These are phyloP conservation scores for Cordyceps fumosorosea DNA, from an alignment of 2,329 filamentous ascomycete genomes.

Conservation along the genomic window DNA sequence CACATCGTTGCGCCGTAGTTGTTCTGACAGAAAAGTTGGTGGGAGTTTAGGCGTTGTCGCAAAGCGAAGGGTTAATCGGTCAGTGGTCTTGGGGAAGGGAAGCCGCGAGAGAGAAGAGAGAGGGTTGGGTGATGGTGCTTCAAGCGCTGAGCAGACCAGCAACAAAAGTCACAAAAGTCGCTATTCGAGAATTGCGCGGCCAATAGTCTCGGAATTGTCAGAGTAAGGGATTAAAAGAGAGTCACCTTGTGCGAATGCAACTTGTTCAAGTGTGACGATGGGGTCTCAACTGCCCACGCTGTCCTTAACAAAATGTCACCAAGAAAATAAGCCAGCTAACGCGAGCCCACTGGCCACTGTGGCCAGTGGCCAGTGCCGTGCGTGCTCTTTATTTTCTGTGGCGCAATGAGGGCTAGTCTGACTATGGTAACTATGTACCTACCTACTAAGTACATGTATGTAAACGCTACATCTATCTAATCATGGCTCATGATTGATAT, in stretches of 20 bases:
- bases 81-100: neutral
- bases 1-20: conserved; percentile 37
- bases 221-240: neutral
- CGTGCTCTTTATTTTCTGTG: conserved; percentile 7
- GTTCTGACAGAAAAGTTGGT: neutral
- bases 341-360: neutral
- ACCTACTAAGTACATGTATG: too few species aligned
- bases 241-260: neutral
- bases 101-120: neutral
- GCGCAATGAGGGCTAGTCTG: too few species aligned
- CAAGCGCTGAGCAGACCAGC: neutral
- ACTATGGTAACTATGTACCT: neutral
- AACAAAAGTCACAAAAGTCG: neutral
- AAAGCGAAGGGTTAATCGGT: conserved; percentile 4
- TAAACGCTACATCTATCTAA: too few species aligned
- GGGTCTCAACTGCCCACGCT: conserved; percentile 18
- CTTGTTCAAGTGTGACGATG: neutral
- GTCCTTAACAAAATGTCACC: conserved; percentile 16
- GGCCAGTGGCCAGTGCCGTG: neutral
- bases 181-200: neutral
- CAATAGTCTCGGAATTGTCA: neutral
- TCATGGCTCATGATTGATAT: too few species aligned
- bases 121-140: too few species aligned
- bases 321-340: neutral
- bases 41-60: neutral